Percentiles rank a stretch among this genome's conserved stretches.
Conservation (phyloP, 2,329 filamentous ascomycete genomes). For the Colletotrichum brevisporum region DNA sequence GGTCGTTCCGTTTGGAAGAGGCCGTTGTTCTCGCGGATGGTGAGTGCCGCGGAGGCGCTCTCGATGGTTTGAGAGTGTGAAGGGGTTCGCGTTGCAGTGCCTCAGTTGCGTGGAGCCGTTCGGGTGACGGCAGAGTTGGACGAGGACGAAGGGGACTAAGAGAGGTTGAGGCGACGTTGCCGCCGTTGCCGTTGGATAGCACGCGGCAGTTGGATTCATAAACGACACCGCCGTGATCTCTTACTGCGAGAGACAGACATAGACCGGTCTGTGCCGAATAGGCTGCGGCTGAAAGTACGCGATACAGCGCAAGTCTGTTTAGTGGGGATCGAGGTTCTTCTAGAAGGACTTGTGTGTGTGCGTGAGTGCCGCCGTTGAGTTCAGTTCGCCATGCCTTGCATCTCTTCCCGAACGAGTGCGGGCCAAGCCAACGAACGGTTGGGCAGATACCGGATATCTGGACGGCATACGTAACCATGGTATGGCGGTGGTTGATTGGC, state of each 20-base stretch:
- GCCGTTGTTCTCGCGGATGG: constrained; percentile 7
- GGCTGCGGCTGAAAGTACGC: constrained; percentile 13
- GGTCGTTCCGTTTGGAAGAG: constrained; percentile 3
- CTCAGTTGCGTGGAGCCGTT: constrained; percentile 17
- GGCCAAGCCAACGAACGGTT: constrained; percentile 12
- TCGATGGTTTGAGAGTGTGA: constrained; percentile 16
- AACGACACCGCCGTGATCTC: too few species aligned
- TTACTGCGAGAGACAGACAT: too few species aligned
- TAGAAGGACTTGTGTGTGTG: neutral
- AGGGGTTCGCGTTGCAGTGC: constrained; percentile 18
- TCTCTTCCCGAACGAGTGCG: neutral
- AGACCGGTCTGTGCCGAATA: constrained; percentile 13
- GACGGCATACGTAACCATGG: neutral
- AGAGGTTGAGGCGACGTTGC: neutral
- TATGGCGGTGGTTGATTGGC: constrained; percentile 3
- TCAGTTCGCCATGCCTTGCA: constrained; percentile 30
- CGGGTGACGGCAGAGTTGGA: constrained; percentile 12
- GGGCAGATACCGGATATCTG: constrained; percentile 12
- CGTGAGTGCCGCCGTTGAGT: constrained; percentile 13
- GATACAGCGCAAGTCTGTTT: constrained; percentile 12
- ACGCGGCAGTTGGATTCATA: too few species aligned
- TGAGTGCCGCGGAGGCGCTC: constrained; percentile 30
- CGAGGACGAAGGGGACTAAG: neutral
- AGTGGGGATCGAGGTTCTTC: constrained; percentile 27
- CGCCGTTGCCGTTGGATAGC: too few species aligned